phyloP scores from a whole-genome alignment of 1,284 basidiomycete genomes.

The Apiotrichum porosum region DNA sequence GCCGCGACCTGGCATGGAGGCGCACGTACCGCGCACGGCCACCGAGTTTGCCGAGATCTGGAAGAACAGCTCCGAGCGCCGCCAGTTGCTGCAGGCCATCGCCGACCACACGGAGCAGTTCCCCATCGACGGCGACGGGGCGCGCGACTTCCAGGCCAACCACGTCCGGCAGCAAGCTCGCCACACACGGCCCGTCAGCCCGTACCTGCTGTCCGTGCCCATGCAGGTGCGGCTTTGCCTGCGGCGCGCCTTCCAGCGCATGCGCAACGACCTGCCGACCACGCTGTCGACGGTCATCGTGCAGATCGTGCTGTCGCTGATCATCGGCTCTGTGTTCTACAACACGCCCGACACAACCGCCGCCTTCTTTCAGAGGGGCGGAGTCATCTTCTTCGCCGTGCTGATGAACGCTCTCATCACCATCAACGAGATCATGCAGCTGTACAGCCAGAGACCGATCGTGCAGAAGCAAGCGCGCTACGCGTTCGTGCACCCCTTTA shows the following conservation, averaged over 20 bases:
- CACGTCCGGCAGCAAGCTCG: too few relatives aligned
- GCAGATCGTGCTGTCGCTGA: slow-evolving; percentile 28
- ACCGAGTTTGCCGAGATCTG: slow-evolving; percentile 53
- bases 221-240: too few relatives aligned
- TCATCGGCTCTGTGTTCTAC: slow-evolving; percentile 69
- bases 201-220: too few relatives aligned
- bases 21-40: slow-evolving; percentile 51
- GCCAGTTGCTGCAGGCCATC: slow-evolving; percentile 30
- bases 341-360: slow-evolving; percentile 58
- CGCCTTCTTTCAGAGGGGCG: slow-evolving; percentile 51
- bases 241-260: too few relatives aligned
- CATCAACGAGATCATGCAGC: slow-evolving; percentile 41
- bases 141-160: too few relatives aligned
- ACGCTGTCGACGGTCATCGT: too few relatives aligned
- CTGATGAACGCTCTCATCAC: slow-evolving; percentile 53
- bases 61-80: slow-evolving; percentile 45
- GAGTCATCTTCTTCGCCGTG: slow-evolving; percentile 66
- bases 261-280: too few relatives aligned
- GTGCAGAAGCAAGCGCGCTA: too few relatives aligned
- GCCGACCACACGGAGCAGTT: slow-evolving; percentile 25
- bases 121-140: too few relatives aligned
- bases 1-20: slow-evolving; percentile 51
- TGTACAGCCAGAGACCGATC: too few relatives aligned
- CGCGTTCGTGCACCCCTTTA: too few relatives aligned
- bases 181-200: too few relatives aligned